A percentile compares a stretch with the other conserved stretches of the same genome.
Conservation (phyloP, 2,329 filamentous ascomycete genomes). For the Microsporum audouinii region DNA sequence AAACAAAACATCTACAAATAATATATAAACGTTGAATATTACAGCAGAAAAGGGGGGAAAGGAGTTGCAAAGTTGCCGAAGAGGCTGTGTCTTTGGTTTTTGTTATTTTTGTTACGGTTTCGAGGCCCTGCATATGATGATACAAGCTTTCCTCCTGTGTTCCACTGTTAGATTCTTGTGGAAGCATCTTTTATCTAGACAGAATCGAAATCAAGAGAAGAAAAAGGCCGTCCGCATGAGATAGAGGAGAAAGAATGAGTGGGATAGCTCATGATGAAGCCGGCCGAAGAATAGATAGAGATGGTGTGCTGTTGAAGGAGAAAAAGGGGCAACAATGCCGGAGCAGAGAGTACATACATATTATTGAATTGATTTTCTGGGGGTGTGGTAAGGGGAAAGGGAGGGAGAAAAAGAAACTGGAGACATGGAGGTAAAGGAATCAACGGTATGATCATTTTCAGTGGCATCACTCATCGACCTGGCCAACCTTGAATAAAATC, state of each 20-base stretch:
- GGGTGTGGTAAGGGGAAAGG: background rate
- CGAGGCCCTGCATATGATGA: background rate
- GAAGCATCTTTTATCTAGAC: background rate
- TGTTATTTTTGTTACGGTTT: background rate
- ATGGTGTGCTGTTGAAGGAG: background rate
- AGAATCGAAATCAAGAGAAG: slow-evolving; percentile 1
- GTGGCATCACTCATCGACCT: slow-evolving; percentile 1
- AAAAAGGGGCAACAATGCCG: background rate
- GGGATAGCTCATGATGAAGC: background rate
- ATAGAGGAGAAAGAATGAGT: background rate
- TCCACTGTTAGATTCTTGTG: background rate
- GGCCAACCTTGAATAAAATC: slow-evolving; percentile 4
- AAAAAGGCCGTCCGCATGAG: background rate
- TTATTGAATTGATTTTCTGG: background rate
- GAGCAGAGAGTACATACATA: slow-evolving; percentile 1
- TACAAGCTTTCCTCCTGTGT: background rate
- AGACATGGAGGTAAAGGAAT: background rate
- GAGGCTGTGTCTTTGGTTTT: background rate
- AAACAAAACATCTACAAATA: background rate
- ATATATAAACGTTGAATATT: background rate
- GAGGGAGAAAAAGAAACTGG: background rate
- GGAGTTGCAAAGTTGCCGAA: background rate
- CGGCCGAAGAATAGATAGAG: background rate
- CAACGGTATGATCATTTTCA: slow-evolving; percentile 5
- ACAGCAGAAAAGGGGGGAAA: background rate